Conservation (phyloP, 1,139 yeast genomes). For the Pneumocystis sp. region DNA sequence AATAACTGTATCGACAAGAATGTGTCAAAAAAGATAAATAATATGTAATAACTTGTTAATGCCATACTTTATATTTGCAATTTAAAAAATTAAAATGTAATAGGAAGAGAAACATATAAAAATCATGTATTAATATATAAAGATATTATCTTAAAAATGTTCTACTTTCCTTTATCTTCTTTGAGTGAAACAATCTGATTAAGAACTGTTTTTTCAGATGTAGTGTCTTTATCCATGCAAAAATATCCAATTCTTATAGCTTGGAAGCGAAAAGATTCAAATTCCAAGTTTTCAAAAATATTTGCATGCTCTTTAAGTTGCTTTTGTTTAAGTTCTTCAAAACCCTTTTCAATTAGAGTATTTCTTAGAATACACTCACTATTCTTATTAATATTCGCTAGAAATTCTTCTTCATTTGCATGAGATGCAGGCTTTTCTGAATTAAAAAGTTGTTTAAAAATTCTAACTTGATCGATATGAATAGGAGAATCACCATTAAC, state of each 20-base stretch:
- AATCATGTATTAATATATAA: not conserved
- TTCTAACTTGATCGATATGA: constrained; percentile 57
- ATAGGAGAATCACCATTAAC: constrained; percentile 45
- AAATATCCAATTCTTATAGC: constrained; percentile 95
- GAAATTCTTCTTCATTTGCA: constrained; percentile 56
- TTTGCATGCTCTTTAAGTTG: constrained; percentile 56
- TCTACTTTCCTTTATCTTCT: constrained; percentile 35
- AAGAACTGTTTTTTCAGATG: constrained; percentile 42
- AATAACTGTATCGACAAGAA: not conserved
- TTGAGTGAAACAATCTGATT: constrained; percentile 84
- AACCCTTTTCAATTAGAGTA: constrained; percentile 69
- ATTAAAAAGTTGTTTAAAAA: constrained; percentile 75
- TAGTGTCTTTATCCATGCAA: constrained; percentile 69
- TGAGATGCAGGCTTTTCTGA: constrained; percentile 82
- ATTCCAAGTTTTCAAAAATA: constrained; percentile 41
- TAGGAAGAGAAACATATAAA: not conserved
- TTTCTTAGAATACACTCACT: constrained; percentile 53
- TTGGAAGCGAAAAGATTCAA: constrained; percentile 89
- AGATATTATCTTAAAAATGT: not conserved
- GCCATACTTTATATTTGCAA: too few species aligned
- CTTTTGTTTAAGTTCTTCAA: constrained; percentile 47
- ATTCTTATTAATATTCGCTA: constrained; percentile 66
- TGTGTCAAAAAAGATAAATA: not conserved
- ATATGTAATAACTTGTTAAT: too few species aligned
- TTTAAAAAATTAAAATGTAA: not conserved